Conservation (phyloP, 352 stramenopile species). For the Phytopythium cucurbitacearum region DNA sequence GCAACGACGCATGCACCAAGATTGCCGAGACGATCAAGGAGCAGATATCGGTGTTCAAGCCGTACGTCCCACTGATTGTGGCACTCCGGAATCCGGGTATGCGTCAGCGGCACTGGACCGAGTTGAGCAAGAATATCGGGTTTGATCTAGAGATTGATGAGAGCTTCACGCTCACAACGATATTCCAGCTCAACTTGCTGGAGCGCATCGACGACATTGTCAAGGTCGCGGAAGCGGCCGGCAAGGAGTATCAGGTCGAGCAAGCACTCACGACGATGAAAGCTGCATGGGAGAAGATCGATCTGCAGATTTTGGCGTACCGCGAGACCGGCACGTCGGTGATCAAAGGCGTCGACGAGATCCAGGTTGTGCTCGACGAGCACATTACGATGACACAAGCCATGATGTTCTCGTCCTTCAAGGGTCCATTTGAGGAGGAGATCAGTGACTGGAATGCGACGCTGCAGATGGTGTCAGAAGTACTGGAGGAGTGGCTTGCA, state of each 20-base stretch:
- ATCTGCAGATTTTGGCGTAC: constrained; percentile 89
- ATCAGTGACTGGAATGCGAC: constrained; percentile 91
- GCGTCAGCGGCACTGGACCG: constrained; percentile 91
- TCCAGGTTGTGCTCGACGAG: constrained; percentile 92
- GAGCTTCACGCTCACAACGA: constrained; percentile 80
- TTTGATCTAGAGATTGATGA: constrained; percentile 89
- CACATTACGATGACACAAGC: constrained; percentile 95
- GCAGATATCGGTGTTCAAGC: constrained; percentile 92
- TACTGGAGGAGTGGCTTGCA: constrained; percentile 93
- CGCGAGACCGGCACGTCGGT: constrained; percentile 92
- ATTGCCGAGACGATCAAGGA: constrained; percentile 91
- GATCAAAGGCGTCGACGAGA: constrained; percentile 92
- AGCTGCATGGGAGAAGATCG: constrained; percentile 85
- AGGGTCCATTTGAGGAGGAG: constrained; percentile 92
- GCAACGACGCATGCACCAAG: constrained; percentile 81
- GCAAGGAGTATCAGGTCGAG: constrained; percentile 95
- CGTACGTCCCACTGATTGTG: constrained; percentile 90
- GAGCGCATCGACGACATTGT: constrained; percentile 90
- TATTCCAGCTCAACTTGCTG: constrained; percentile 81
- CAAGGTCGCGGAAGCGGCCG: constrained; percentile 89
- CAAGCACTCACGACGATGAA: constrained; percentile 92
- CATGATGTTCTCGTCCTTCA: constrained; percentile 95
- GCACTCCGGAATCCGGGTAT: constrained; percentile 92
- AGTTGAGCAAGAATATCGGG: constrained; percentile 71
- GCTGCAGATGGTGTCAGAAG: constrained; percentile 88